Evolutionary conservation across 805 yeast genomes (phyloP).

Genomic region (Tetrapisispora pingtungensis): DNA sequence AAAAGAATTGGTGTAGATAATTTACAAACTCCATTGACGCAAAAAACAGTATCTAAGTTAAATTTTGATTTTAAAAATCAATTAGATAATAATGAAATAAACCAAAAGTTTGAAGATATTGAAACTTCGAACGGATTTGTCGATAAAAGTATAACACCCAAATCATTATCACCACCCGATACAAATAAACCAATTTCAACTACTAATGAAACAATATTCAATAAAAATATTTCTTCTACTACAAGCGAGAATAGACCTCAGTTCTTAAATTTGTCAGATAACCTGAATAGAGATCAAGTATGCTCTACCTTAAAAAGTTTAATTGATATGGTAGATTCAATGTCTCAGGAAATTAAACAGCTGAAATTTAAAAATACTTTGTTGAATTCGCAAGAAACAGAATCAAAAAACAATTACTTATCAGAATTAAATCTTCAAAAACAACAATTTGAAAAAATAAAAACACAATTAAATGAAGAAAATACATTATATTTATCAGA

Average conservation of each 20-base stretch:
- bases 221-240: not conserved
- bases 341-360: constrained; percentile 25
- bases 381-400: constrained; percentile 24
- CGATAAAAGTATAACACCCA: not conserved
- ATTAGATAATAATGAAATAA: not conserved
- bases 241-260: not conserved
- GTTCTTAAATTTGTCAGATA: not conserved
- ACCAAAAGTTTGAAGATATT: not conserved
- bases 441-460: constrained; percentile 29
- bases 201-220: not conserved
- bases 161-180: not conserved
- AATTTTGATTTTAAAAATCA: not conserved
- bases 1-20: not conserved
- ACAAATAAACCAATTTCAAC: not conserved
- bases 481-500: constrained; percentile 31
- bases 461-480: constrained; percentile 26
- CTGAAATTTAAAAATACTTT: constrained; percentile 32
- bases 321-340: constrained; percentile 10
- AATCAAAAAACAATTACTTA: constrained; percentile 18
- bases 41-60: not conserved
- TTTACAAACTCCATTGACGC: not conserved
- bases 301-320: not conserved
- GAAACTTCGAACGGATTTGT: not conserved
- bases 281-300: not conserved
- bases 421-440: constrained; percentile 22